phyloP scores from a whole-genome alignment of 2,329 filamentous ascomycete genomes.

The Lecanosticta acicola region DNA sequence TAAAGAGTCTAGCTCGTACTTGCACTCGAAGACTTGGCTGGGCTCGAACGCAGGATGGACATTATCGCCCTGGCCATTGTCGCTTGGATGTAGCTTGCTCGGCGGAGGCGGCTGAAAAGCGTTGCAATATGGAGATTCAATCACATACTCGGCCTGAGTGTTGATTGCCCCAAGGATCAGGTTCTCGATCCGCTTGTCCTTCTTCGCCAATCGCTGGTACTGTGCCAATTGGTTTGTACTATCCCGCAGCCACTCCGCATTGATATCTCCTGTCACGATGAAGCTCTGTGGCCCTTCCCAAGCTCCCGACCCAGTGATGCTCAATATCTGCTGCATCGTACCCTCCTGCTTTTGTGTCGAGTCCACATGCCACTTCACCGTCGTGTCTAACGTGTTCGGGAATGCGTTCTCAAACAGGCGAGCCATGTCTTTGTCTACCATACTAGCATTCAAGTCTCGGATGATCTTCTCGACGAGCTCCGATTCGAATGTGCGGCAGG shows the following conservation, averaged over 20 bases:
- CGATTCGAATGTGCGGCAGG: slow-evolving; percentile 86
- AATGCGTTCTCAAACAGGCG: slow-evolving; percentile 80
- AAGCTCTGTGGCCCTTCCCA: slow-evolving; percentile 90
- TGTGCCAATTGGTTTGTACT: slow-evolving; percentile 90
- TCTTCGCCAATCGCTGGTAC: slow-evolving; percentile 78
- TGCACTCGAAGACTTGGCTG: slow-evolving; percentile 88
- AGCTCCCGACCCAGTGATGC: slow-evolving; percentile 18
- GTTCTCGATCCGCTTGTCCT: slow-evolving; percentile 69
- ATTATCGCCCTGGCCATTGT: slow-evolving; percentile 73
- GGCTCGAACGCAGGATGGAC: slow-evolving; percentile 87
- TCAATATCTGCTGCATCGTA: slow-evolving; percentile 28
- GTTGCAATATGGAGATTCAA: slow-evolving; percentile 93
- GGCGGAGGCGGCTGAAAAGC: slow-evolving; percentile 93
- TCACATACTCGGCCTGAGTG: slow-evolving; percentile 91
- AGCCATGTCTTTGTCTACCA: slow-evolving; percentile 81
- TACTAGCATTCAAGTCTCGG: slow-evolving; percentile 67
- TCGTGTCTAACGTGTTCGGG: slow-evolving; percentile 81
- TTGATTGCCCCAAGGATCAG: slow-evolving; percentile 91
- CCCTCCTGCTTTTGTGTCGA: slow-evolving; percentile 43
- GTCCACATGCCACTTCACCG: slow-evolving; percentile 78
- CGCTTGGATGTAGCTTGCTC: slow-evolving; percentile 63
- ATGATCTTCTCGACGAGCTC: slow-evolving; percentile 85
- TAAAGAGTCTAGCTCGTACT: slow-evolving; percentile 95
- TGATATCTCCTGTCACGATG: slow-evolving; percentile 79
- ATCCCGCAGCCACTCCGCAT: slow-evolving; percentile 87